Percentiles rank a stretch among this genome's conserved stretches.
phyloP scores from a whole-genome alignment of 768 basidiomycete species.

The Lenzites betulinus region DNA sequence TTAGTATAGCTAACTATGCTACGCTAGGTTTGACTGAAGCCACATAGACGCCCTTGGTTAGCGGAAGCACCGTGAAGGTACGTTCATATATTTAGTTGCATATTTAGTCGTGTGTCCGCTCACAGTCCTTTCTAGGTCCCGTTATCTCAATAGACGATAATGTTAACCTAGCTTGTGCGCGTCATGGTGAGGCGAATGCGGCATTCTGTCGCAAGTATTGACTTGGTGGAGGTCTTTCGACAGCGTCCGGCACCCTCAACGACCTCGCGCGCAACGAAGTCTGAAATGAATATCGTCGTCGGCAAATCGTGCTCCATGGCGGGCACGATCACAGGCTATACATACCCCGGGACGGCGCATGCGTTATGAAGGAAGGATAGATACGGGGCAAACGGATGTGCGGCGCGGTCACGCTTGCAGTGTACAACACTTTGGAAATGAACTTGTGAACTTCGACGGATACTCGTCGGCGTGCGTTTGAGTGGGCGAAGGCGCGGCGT shows the following conservation, averaged over 20 bases:
- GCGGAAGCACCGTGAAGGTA: too few species aligned
- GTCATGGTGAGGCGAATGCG: too few species aligned
- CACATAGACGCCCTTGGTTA: too few species aligned
- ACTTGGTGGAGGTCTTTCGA: too few species aligned
- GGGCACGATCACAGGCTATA: neutral
- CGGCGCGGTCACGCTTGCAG: neutral
- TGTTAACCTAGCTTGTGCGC: too few species aligned
- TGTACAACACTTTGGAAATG: neutral
- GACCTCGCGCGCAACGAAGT: constrained; percentile 12
- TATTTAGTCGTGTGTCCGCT: too few species aligned
- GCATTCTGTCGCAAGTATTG: too few species aligned
- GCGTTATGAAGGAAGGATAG: neutral
- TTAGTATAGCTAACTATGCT: too few species aligned
- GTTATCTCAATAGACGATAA: too few species aligned
- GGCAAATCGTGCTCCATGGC: neutral
- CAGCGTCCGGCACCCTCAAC: constrained; percentile 9
- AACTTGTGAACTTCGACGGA: constrained; percentile 1
- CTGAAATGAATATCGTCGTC: neutral
- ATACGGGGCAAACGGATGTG: constrained; percentile 3
- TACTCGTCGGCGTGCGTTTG: neutral
- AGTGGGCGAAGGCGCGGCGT: neutral
- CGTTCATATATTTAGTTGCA: too few species aligned
- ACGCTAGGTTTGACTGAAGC: too few species aligned
- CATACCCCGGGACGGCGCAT: neutral
- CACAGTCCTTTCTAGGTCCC: too few species aligned